phyloP scores from a whole-genome alignment of 805 yeast species.

The Wickerhamomyces bovis region DNA sequence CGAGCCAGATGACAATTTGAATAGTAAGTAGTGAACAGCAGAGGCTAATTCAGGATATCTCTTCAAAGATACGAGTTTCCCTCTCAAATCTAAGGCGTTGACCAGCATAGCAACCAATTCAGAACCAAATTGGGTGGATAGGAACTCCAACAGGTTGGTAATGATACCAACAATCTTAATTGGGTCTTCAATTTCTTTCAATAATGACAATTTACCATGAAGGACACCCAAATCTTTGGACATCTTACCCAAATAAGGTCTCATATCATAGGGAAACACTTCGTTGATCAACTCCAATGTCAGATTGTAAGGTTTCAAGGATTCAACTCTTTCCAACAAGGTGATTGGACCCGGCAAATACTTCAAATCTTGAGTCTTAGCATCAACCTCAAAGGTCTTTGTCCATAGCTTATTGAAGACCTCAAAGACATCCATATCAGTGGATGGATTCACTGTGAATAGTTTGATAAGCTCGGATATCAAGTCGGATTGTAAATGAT shows the following conservation, averaged over 20 bases:
- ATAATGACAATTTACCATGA: constrained; percentile 4
- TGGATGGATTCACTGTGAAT: constrained; percentile 9
- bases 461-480: constrained; percentile 11
- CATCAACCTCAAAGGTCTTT: constrained; percentile 13
- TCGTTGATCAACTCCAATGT: constrained; percentile 9
- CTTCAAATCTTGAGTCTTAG: constrained; percentile 1
- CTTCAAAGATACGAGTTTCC: not conserved
- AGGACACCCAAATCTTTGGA: constrained; percentile 9
- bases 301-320: constrained; percentile 3
- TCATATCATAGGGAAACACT: constrained; percentile 14
- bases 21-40: constrained; percentile 8
- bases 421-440: constrained; percentile 19
- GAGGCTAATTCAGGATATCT: not conserved
- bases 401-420: constrained; percentile 23
- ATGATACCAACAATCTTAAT: not conserved
- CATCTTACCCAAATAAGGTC: constrained; percentile 5
- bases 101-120: constrained; percentile 11
- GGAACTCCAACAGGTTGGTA: constrained; percentile 2
- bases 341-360: constrained; percentile 19
- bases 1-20: constrained; percentile 7
- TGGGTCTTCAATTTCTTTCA: not conserved
- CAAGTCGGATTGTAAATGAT: constrained; percentile 8
- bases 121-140: constrained; percentile 6
- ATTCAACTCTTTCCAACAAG: constrained; percentile 13
- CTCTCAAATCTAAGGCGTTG: constrained; percentile 4